Evolutionary conservation across 2,329 filamentous ascomycete species (phyloP).

Genomic region (Claviceps sp.): DNA sequence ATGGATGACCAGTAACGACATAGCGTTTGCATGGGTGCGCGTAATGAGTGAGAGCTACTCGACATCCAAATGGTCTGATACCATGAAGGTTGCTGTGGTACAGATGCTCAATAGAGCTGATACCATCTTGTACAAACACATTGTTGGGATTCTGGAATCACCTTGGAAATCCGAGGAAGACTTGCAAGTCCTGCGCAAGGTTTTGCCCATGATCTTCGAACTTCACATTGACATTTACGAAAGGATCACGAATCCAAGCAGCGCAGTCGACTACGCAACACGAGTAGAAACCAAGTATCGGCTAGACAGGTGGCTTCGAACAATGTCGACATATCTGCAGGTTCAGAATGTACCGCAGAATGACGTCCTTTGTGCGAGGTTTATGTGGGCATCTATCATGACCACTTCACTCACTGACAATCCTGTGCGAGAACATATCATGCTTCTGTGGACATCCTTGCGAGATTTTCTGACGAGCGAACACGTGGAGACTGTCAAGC

Average conservation of each 20-base stretch:
- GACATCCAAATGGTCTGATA: constrained; percentile 42
- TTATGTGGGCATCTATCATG: constrained; percentile 44
- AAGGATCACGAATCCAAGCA: constrained; percentile 42
- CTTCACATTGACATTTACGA: constrained; percentile 49
- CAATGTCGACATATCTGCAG: constrained; percentile 33
- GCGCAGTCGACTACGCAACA: constrained; percentile 34
- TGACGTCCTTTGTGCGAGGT: constrained; percentile 34
- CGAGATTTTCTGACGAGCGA: constrained; percentile 35
- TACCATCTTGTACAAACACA: constrained; percentile 33
- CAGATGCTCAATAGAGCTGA: constrained; percentile 43
- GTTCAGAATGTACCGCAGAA: constrained; percentile 19
- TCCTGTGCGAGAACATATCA: constrained; percentile 41
- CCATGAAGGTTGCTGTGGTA: constrained; percentile 42
- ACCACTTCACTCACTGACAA: constrained; percentile 37
- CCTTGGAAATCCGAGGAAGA: constrained; percentile 12
- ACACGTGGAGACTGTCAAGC: constrained; percentile 33
- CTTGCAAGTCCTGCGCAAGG: constrained; percentile 24
- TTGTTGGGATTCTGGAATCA: constrained; percentile 28
- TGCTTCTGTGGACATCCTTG: constrained; percentile 45
- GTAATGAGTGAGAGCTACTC: constrained; percentile 37
- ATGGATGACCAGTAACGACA: constrained; percentile 42
- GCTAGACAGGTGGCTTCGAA: constrained; percentile 37
- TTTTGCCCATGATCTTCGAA: constrained; percentile 48
- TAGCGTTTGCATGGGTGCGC: constrained; percentile 45
- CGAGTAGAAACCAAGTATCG: constrained; percentile 35